A percentile compares a stretch with the other conserved stretches of the same genome.
Conservation (phyloP, 352 stramenopile genomes). For the Phytophthora boehmeriae region DNA sequence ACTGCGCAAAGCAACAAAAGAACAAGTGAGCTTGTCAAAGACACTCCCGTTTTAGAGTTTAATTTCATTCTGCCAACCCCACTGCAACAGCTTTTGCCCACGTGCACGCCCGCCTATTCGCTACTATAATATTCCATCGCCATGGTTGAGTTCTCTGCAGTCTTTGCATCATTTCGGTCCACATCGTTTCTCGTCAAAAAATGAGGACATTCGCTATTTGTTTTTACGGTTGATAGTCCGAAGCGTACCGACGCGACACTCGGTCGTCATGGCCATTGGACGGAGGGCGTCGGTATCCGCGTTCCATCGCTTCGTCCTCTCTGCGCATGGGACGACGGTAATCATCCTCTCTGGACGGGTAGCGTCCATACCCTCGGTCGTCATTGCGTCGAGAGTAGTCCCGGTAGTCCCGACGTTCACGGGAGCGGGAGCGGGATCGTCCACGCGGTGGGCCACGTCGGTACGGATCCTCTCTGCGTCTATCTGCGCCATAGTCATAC, state of each 20-base stretch:
- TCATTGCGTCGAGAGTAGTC: slow-evolving; percentile 23
- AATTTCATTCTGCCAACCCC: slow-evolving; percentile 20
- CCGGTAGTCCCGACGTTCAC: slow-evolving; percentile 34
- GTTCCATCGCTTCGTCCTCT: slow-evolving; percentile 37
- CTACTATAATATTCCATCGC: slow-evolving; percentile 28
- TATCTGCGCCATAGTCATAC: slow-evolving; percentile 13
- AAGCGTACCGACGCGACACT: slow-evolving; percentile 51
- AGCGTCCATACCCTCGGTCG: slow-evolving; percentile 40
- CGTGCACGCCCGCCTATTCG: neutral
- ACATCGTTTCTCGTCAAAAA: slow-evolving; percentile 2
- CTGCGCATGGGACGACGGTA: slow-evolving; percentile 24
- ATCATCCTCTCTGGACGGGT: slow-evolving; percentile 22
- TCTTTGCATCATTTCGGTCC: neutral
- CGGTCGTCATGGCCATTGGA: slow-evolving; percentile 62
- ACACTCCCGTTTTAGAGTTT: slow-evolving; percentile 26
- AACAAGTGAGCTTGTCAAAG: neutral
- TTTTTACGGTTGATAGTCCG: slow-evolving; percentile 52
- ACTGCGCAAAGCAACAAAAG: slow-evolving; percentile 3
- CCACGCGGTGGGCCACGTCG: slow-evolving; percentile 23
- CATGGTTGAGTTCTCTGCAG: neutral
- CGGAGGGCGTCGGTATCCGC: slow-evolving; percentile 44
- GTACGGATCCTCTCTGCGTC: slow-evolving; percentile 24
- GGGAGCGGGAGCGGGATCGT: slow-evolving; percentile 22
- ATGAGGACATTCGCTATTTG: slow-evolving; percentile 1
- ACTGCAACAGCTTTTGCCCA: neutral